phyloP scores from a whole-genome alignment of 2,329 filamentous ascomycete genomes.

The Fusarium scirpi region DNA sequence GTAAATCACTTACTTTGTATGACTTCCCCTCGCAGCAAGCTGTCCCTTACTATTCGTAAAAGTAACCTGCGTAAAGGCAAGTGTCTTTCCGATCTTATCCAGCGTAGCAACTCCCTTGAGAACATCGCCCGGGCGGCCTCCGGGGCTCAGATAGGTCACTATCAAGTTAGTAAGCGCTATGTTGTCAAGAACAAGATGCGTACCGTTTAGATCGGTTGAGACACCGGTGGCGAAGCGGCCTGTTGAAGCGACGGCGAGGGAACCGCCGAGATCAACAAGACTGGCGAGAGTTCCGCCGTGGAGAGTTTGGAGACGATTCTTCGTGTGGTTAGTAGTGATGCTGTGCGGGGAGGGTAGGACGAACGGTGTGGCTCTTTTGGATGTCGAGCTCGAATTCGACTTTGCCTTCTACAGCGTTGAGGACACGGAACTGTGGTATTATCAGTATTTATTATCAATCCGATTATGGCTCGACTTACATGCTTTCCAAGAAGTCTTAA shows the following conservation, averaged over 20 bases:
- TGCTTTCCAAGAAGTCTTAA: constrained; percentile 48
- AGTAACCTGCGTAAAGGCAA: constrained; percentile 71
- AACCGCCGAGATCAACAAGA: constrained; percentile 76
- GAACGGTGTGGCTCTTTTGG: constrained; percentile 78
- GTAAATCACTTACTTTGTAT: constrained; percentile 68
- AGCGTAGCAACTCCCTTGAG: constrained; percentile 68
- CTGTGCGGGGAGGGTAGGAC: too few relatives aligned
- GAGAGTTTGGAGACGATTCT: constrained; percentile 82
- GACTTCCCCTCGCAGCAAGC: constrained; percentile 71
- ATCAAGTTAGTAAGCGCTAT: not conserved
- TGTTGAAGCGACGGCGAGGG: constrained; percentile 73
- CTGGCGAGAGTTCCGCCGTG: constrained; percentile 84
- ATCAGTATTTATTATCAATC: not conserved
- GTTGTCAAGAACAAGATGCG: rapidly evolving
- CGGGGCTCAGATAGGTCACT: constrained; percentile 74
- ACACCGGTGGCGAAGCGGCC: constrained; percentile 73
- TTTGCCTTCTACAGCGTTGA: constrained; percentile 71
- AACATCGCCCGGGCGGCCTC: constrained; percentile 68
- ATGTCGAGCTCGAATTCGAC: constrained; percentile 84
- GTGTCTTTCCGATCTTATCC: constrained; percentile 74
- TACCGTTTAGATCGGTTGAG: constrained; percentile 73
- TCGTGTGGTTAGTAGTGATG: rapidly evolving
- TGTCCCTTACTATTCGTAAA: constrained; percentile 71
- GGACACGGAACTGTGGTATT: constrained; percentile 70
- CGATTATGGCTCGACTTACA: constrained; percentile 1